Evolutionary conservation across 495 filamentous ascomycete genomes (phyloP), one percentile per base, ranked within the genome.

Genomic region (Neurospora sp.): DNA sequence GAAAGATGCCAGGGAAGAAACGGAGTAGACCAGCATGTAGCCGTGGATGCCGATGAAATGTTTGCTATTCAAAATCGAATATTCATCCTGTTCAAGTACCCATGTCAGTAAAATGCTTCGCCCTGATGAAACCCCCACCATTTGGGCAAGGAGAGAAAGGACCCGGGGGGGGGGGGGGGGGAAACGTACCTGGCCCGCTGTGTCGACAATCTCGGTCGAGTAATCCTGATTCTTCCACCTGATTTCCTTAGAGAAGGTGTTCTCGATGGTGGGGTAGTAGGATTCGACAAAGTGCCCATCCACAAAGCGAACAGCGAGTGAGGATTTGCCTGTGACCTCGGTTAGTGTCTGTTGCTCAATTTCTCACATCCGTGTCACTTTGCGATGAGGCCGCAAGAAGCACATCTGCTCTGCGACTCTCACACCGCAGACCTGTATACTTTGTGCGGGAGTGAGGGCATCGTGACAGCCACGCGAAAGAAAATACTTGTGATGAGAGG

Each of bases 21-120:
- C 92, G 20, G 93, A 97, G 83, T 99, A 99, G 48, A 97, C 96
- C 69, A 99, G 91, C 89, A 99, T 94, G 84, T 99, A 99, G 45
- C 96, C 96, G 87, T 99, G 96, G 76, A 98, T 98, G 74, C 96
- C 96, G 83, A 99, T 99, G 81, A 98, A 98, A 82, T 99, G 96
- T 82, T 98, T 97, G 59, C 93, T 97, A 81, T 97, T 98, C 70
- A 99, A 86, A 77, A 98, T 98, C 79, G 92, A 95, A 84, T 99
- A 98, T 82, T 99, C 96, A 84, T 99, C 96, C 94, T 97, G 81
- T 41, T 72, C 45, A 69, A 75, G 37, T 31, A 6, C 9, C 14
- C n/a, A 9, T 39, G 42, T 22, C 38, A 27, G 59, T 48, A 37
- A 37, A 31, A n/a, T 22, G n/a, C 31, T 37, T 44, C 53, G 1